Evolutionary conservation across 2,329 filamentous ascomycete species (phyloP), one percentile per base, ranked within the genome.

Genomic region (Bipolaris zeicola): DNA sequence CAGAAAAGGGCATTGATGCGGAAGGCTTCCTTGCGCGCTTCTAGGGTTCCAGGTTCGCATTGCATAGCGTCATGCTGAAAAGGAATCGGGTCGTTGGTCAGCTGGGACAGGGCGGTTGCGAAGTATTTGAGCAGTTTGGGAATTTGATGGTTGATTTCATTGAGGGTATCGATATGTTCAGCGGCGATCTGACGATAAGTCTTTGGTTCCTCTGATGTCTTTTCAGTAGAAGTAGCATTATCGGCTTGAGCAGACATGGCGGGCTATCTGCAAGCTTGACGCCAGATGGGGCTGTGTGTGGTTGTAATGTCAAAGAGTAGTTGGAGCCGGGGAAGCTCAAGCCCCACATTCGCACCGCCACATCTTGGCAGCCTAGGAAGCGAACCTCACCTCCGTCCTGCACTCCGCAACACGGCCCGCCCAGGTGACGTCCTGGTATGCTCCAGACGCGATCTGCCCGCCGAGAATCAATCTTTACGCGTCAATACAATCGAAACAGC

Each of bases 81-180:
- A 31, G 84, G 38, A 85, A 87, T 84, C 64, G 87, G 81, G 26
- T 60, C 34, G 34, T 69, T 71, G 48, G 70, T 74, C 47, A 74
- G 82, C 38, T 73, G 85, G 77, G 96, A 92, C 66, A 96, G 90
- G 39, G 88, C 86, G 65, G 88, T 89, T 53, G 96, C 85, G 69
- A 96, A 91, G 55, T 88, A 92, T 62, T 90, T 90, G 73, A 96
- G 89, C 38, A 89, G 59, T 45, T 65, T 61, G 36, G 69, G 71
- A 18, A 73, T 57, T 52, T 67, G 64, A 46, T 58, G 61, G 50
- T 70, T 70, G 44, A 74, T 66, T 41, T 64, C 60, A 52, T 61
- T 70, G 39, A 75, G 67, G 8, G 62, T 65, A 50, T 67, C 68
- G 57, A 76, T 76, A 51, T 73, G 70, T 24, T 65, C 55, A 16